Conservation (phyloP, 2,329 filamentous ascomycete species). For the Sporothrix mexicana region DNA sequence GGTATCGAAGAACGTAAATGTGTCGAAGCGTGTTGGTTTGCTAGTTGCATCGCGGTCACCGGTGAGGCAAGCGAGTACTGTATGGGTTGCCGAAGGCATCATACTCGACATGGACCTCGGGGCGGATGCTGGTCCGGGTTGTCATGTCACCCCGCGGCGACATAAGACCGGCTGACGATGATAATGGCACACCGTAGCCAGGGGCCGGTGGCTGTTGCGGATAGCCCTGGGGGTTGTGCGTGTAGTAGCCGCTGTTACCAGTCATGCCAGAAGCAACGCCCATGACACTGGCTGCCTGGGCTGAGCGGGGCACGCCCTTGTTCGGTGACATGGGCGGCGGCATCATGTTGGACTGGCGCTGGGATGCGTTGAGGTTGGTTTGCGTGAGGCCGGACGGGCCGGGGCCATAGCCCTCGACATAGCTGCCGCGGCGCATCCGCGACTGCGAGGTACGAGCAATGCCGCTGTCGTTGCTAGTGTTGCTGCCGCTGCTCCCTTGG, state of each 20-base stretch:
- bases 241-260: neutral
- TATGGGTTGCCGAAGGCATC: neutral
- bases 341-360: slow-evolving; percentile 8
- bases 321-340: slow-evolving; percentile 31
- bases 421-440: slow-evolving; percentile 41
- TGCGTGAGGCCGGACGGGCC: slow-evolving; percentile 28
- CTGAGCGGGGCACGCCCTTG: slow-evolving; percentile 29
- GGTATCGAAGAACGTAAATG: neutral
- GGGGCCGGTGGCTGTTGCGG: neutral
- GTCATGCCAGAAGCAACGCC: neutral
- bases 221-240: neutral
- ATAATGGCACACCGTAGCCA: neutral
- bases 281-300: neutral
- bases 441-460: slow-evolving; percentile 25
- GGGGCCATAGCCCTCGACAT: slow-evolving; percentile 44
- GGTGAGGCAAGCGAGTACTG: neutral
- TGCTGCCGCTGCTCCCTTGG: slow-evolving; percentile 23
- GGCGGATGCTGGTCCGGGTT: slow-evolving; percentile 6
- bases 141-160: slow-evolving; percentile 25
- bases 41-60: neutral
- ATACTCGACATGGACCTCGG: slow-evolving; percentile 1
- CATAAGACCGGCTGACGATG: neutral
- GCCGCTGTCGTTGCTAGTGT: slow-evolving; percentile 41
- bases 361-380: neutral
- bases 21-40: no score